These are phyloP conservation scores for Russula virescens DNA, from an alignment of 768 basidiomycete species.

Conservation along the genomic window DNA sequence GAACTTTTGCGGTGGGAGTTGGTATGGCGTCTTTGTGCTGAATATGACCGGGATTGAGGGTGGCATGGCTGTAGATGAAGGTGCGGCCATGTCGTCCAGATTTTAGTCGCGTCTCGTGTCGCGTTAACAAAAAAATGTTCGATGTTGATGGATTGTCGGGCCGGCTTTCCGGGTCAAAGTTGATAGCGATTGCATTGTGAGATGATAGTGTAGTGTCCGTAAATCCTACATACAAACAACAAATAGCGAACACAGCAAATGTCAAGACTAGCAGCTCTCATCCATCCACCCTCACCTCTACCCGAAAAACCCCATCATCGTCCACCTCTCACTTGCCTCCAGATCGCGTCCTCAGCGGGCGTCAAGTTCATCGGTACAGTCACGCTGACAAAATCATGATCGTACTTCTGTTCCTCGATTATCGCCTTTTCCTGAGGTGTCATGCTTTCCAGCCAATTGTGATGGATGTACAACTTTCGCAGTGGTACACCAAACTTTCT, in stretches of 20 bases:
- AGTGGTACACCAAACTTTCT: slow-evolving; percentile 3
- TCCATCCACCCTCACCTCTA: too few species aligned
- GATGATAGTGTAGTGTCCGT: too few species aligned
- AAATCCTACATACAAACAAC: neutral
- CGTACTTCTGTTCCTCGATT: neutral
- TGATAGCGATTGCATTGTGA: neutral
- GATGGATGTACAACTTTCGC: slow-evolving; percentile 14
- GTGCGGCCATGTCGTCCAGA: slow-evolving; percentile 4
- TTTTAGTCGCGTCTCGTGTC: neutral
- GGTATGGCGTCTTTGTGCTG: slow-evolving; percentile 66
- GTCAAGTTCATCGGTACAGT: slow-evolving; percentile 6
- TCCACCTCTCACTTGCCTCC: slow-evolving; percentile 5
- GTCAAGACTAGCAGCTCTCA: neutral
- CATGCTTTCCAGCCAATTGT: slow-evolving; percentile 4
- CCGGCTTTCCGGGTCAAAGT: neutral
- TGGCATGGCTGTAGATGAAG: neutral
- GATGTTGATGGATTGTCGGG: neutral
- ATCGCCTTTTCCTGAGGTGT: neutral
- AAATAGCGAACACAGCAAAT: slow-evolving; percentile 1
- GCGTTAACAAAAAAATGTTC: too few species aligned
- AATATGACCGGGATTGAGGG: slow-evolving; percentile 58
- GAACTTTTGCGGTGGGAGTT: slow-evolving; percentile 82
- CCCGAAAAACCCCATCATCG: neutral
- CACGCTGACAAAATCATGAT: neutral
- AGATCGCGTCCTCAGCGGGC: slow-evolving; percentile 3